Base-by-base conservation (phyloP, 129 eudicot genomes). In the Scalesia atractyloides region DNA sequence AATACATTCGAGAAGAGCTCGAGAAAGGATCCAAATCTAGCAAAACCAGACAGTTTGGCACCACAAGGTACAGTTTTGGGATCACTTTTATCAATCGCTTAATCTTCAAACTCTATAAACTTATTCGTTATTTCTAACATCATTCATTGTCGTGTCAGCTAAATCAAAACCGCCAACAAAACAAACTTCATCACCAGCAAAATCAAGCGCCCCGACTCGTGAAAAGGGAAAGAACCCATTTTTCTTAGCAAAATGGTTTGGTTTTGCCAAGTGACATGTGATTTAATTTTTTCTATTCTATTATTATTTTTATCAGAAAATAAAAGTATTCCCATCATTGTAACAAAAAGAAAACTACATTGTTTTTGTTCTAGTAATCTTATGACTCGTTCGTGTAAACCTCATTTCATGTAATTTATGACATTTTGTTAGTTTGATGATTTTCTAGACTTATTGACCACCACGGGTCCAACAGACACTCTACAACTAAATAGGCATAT, bases 211-310 rank as follows among this genome's bases (percentile, higher is more conserved):
- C 22, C 52, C 87, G n/a, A 26, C 84, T 70, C 84, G 86, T 10
- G 84, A 80, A 43, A 78, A 78, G 64, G 82, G 82, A 78, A 90
- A 90, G 84, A 90, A 87, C 36, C 84, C 74, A 30, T 85, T 81
- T 77, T 79, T 84, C 72, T 78, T 90, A 51, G 91, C 94, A 3
- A 90, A 87, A 69, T 83, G 89, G 87, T 90, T 90, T 73, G 97
- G 97, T 51, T 90, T 90, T 49, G 97, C 86, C 30, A 90, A 83
- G 84, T 85, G 79, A 74, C 56, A 51, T 70, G 73, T 57, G 73
- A 18, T 59, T 49, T 26, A 5, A 43, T 63, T 58, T 69, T 69
- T 56, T 81, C 66, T 74, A 67, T 75, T 81, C 56, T 24, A 60
- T 59, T 67, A 70, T 74, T 78, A 20, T 68, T 78, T 68, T 64